Conservation (phyloP, 2,329 filamentous ascomycete genomes). For the Leptographium flavum region DNA sequence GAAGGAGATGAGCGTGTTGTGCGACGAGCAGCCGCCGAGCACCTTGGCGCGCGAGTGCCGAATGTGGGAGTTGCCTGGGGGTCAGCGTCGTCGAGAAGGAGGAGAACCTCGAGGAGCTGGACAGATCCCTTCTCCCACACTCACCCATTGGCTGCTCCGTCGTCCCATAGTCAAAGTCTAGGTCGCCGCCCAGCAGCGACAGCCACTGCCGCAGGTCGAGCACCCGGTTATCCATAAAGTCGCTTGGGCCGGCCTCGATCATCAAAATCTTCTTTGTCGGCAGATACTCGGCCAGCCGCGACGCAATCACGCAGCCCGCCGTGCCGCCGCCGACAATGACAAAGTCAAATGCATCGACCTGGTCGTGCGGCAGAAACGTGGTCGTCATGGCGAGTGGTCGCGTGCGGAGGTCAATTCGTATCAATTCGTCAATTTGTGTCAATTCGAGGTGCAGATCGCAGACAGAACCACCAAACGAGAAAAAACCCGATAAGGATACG, state of each 20-base stretch:
- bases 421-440: too few species aligned
- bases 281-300: slow-evolving; percentile 60
- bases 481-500: too few species aligned
- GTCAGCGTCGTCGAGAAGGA: slow-evolving; percentile 17
- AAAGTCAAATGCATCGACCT: slow-evolving; percentile 63
- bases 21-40: slow-evolving; percentile 79
- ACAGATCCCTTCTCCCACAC: background rate
- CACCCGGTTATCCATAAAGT: slow-evolving; percentile 78
- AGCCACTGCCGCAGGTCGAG: slow-evolving; percentile 81
- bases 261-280: slow-evolving; percentile 69
- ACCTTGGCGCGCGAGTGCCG: slow-evolving; percentile 87
- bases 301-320: slow-evolving; percentile 72
- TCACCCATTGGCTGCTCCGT: slow-evolving; percentile 68
- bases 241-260: slow-evolving; percentile 80
- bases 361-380: slow-evolving; percentile 46
- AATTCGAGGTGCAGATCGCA: too few species aligned
- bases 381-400: slow-evolving; percentile 42
- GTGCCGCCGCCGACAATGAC: slow-evolving; percentile 76
- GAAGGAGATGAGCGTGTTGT: slow-evolving; percentile 91
- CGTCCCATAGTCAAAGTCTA: slow-evolving; percentile 85
- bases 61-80: slow-evolving; percentile 69
- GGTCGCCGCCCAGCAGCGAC: slow-evolving; percentile 66
- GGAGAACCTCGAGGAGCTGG: background rate
- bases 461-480: too few species aligned
- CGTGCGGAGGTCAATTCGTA: background rate